Conservation (phyloP, 1,284 basidiomycete genomes). For the Baeospora myosura region DNA sequence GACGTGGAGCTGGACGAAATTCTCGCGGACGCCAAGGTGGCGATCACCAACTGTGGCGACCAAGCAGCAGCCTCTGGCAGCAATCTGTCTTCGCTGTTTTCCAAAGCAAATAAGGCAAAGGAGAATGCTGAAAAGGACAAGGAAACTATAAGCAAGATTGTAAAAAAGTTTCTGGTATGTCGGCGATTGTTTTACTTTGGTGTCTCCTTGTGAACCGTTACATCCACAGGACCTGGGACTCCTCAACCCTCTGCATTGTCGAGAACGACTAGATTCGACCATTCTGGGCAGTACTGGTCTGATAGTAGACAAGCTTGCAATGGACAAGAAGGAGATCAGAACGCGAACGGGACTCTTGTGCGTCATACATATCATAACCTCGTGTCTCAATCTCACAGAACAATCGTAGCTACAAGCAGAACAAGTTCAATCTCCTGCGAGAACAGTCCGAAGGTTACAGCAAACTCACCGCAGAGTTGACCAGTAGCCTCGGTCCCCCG, state of each 20-base stretch:
- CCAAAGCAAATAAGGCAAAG: slow-evolving; percentile 38
- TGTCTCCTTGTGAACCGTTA: slow-evolving; percentile 6
- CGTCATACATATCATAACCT: slow-evolving; percentile 23
- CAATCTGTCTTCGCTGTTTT: slow-evolving; percentile 15
- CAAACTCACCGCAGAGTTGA: slow-evolving; percentile 82
- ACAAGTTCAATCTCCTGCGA: slow-evolving; percentile 95
- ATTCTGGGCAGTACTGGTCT: slow-evolving; percentile 57
- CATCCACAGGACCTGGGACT: slow-evolving; percentile 41
- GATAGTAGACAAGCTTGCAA: slow-evolving; percentile 50
- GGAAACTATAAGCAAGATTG: slow-evolving; percentile 45
- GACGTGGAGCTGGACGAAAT: slow-evolving; percentile 71
- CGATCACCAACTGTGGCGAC: slow-evolving; percentile 24
- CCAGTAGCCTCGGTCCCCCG: slow-evolving; percentile 69
- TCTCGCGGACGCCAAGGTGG: slow-evolving; percentile 45
- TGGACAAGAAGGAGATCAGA: slow-evolving; percentile 72
- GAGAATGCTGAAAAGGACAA: slow-evolving; percentile 55
- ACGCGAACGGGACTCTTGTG: slow-evolving; percentile 75
- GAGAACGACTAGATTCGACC: slow-evolving; percentile 64
- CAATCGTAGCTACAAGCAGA: slow-evolving; percentile 84
- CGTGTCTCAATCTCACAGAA: slow-evolving; percentile 5
- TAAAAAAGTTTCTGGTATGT: slow-evolving; percentile 63
- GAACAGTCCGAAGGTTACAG: slow-evolving; percentile 98
- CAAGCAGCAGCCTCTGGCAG: slow-evolving; percentile 16
- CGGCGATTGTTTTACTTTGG: slow-evolving; percentile 2
- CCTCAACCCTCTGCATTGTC: slow-evolving; percentile 50